These are phyloP conservation scores for Bassia scoparia DNA, from an alignment of 148 eudicot species.

Conservation along the genomic window DNA sequence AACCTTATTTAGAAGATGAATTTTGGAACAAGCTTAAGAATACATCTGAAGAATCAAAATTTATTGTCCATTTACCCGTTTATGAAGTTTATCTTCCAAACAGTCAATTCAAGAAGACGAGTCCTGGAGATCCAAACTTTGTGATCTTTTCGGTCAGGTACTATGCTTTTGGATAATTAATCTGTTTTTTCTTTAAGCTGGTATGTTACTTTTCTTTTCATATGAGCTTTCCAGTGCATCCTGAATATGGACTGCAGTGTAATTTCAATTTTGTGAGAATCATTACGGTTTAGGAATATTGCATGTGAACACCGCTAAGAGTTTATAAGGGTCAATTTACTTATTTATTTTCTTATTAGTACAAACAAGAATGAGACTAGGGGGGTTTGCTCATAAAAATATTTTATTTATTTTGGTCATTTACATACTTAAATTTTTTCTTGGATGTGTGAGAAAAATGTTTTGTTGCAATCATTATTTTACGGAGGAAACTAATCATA, in stretches of 20 bases:
- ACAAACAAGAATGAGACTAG: too few species aligned
- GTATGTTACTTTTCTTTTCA: not conserved
- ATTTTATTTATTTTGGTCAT: too few species aligned
- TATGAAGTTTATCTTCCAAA: slow-evolving; percentile 88
- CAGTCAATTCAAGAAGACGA: slow-evolving; percentile 78
- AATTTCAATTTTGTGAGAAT: not conserved
- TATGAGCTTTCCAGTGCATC: not conserved
- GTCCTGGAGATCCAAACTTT: slow-evolving; percentile 75
- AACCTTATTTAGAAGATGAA: slow-evolving; percentile 61
- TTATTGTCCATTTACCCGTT: slow-evolving; percentile 47
- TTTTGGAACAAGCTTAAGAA: slow-evolving; percentile 73
- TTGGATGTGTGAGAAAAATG: too few species aligned
- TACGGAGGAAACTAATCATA: too few species aligned
- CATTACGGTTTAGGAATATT: not conserved
- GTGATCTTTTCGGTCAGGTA: slow-evolving; percentile 62
- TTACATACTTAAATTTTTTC: too few species aligned
- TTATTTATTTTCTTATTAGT: too few species aligned
- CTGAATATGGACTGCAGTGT: not conserved
- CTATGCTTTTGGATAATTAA: slow-evolving; percentile 3
- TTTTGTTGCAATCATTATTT: too few species aligned
- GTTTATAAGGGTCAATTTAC: too few species aligned
- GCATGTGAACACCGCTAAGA: not conserved
- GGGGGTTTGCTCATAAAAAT: too few species aligned
- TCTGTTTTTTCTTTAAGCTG: not conserved
- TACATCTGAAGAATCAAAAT: slow-evolving; percentile 64